phyloP scores from a whole-genome alignment of 176 grass and related monocot species.

The Raddia distichophylla region DNA sequence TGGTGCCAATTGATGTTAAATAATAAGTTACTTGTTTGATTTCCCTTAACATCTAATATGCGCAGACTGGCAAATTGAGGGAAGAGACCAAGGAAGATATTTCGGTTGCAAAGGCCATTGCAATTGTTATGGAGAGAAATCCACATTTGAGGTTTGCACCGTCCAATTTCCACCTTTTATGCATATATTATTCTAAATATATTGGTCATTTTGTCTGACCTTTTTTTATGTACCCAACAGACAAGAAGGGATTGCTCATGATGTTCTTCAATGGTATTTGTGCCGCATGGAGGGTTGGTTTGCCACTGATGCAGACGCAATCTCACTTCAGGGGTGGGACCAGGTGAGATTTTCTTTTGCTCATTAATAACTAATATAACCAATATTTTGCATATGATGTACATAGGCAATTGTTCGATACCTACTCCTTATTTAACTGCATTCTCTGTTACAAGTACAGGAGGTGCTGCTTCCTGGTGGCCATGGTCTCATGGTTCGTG shows the following conservation, averaged over 20 bases:
- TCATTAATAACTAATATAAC: not conserved
- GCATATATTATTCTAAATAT: not conserved
- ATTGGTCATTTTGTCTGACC: constrained; percentile 19
- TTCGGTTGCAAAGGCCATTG: constrained; percentile 88
- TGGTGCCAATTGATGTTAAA: not conserved
- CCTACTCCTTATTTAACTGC: constrained; percentile 16
- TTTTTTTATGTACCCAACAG: constrained; percentile 45
- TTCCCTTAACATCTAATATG: not conserved
- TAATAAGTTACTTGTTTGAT: constrained; percentile 23
- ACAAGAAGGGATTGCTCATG: constrained; percentile 87
- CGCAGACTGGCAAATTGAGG: constrained; percentile 83
- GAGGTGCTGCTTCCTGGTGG: constrained; percentile 96
- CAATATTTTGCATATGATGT: constrained; percentile 6
- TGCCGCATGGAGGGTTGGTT: constrained; percentile 99
- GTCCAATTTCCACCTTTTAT: constrained; percentile 24
- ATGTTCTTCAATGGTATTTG: constrained; percentile 96
- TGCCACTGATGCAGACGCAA: constrained; percentile 89
- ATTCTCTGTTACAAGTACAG: constrained; percentile 48
- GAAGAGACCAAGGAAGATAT: constrained; percentile 72
- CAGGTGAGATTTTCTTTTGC: constrained; percentile 41
- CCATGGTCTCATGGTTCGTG: constrained; percentile 98
- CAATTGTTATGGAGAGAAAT: constrained; percentile 73
- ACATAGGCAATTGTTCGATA: constrained; percentile 17
- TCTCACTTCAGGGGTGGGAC: constrained; percentile 89
- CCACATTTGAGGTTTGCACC: constrained; percentile 71